Evolutionary conservation across 257 asterid genomes (phyloP).

Genomic region (Solanum sparsipilum): DNA sequence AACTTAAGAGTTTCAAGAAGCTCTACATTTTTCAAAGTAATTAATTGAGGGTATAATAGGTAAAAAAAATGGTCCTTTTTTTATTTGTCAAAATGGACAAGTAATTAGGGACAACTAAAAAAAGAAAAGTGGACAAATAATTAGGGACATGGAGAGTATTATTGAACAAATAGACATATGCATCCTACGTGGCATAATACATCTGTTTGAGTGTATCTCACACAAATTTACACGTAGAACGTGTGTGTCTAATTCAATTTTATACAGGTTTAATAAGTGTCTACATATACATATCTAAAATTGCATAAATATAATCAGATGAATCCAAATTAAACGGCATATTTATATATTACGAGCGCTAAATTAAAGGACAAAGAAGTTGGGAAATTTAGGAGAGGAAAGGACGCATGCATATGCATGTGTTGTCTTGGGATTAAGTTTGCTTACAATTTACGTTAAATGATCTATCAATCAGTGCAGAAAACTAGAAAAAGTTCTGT

Average conservation of each 20-base stretch:
- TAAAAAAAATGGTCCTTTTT: too few relatives aligned
- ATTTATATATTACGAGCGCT: too few relatives aligned
- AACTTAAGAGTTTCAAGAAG: too few relatives aligned
- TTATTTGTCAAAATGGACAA: too few relatives aligned
- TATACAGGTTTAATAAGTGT: neutral
- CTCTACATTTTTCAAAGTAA: too few relatives aligned
- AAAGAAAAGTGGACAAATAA: too few relatives aligned
- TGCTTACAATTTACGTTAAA: conserved; percentile 17
- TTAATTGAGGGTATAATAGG: too few relatives aligned
- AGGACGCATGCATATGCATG: neutral
- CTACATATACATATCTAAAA: neutral
- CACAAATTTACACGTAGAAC: neutral
- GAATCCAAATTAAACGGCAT: too few relatives aligned
- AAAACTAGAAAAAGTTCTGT: neutral
- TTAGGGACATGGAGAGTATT: too few relatives aligned
- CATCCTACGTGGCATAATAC: neutral
- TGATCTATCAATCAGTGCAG: neutral
- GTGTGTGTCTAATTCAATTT: neutral
- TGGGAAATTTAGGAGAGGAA: neutral
- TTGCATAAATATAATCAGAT: neutral
- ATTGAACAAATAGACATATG: too few relatives aligned
- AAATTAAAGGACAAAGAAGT: neutral
- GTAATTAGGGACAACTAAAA: too few relatives aligned
- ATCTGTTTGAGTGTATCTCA: neutral
- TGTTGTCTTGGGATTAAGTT: conserved; percentile 9